phyloP scores from a whole-genome alignment of 2,329 filamentous ascomycete genomes.

The Knoxdaviesia capensis region DNA sequence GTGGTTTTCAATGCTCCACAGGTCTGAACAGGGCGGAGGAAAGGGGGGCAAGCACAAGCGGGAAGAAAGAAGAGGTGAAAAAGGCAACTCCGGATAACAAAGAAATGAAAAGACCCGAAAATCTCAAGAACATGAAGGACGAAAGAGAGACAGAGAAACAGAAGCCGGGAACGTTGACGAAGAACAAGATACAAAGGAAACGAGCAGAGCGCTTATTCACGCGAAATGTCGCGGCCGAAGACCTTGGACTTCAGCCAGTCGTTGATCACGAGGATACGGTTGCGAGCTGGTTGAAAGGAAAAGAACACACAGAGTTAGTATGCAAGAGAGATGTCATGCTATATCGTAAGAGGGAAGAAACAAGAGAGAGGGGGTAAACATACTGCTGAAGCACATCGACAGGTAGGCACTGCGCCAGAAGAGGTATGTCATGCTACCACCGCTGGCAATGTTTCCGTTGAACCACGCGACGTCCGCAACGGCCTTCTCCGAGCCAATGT shows the following conservation, averaged over 20 bases:
- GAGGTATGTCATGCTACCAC: slow-evolving; percentile 84
- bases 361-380: slow-evolving; percentile 21
- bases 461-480: slow-evolving; percentile 96
- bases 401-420: slow-evolving; percentile 98
- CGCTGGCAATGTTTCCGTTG: slow-evolving; percentile 87
- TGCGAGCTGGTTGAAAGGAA: slow-evolving; percentile 42
- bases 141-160: not conserved
- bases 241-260: slow-evolving; percentile 97
- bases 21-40: not conserved
- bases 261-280: slow-evolving; percentile 76
- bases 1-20: too few species aligned
- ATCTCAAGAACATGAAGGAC: not conserved
- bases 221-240: slow-evolving; percentile 86
- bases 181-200: not conserved
- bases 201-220: slow-evolving; percentile 34
- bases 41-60: not conserved
- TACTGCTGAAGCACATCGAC: slow-evolving; percentile 99
- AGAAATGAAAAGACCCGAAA: not conserved
- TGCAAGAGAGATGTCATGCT: slow-evolving; percentile 5
- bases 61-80: not conserved
- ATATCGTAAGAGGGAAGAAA: not conserved
- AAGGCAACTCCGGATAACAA: not conserved
- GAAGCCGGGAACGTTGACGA: not conserved
- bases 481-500: slow-evolving; percentile 95
- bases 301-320: slow-evolving; percentile 6